Base-by-base conservation (phyloP, 2,329 filamentous ascomycete genomes). In the Fusarium globosum region DNA sequence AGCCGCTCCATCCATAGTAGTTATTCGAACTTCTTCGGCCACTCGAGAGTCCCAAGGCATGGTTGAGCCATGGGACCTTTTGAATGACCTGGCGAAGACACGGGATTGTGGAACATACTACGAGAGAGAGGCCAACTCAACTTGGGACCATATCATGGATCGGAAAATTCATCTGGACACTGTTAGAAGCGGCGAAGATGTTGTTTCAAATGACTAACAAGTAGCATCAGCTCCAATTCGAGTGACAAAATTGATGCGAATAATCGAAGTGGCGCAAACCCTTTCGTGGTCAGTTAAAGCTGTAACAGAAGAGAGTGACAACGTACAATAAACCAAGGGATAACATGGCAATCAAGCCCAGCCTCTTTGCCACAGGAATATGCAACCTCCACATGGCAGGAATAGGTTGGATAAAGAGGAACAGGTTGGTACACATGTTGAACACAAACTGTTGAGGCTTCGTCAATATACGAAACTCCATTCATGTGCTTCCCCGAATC, bases 351-450 rank as follows among this genome's bases (percentile, higher is more conserved):
- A 78, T 75, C 33, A 80, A 64, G 10, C 77, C 79, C 28, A 79
- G 62, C 26, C 78, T 68, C 71, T 80, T 79, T 14, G 69, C 75
- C 16, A 75, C n/a, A 11, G 78, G 81, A 15, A 83, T 72, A 35
- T 82, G 79, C 39, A 84, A 68, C 38, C 78, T 80, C 69, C 79
- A 79, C 68, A 83, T 79, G n/a, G 80, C 76, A 2, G 82, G 82
- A 20, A 84, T 81, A 7, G 82, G 82, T 45, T 83, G 79, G 21
- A 81, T 70, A 61, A 83, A 82, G 13, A 84, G 71, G 33, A 81
- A 72, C 51, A 84, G 72, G 57, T 83, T 81, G 41, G 81, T 83
- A 16, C 75, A 68, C 39, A 84, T 72, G 69, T 83, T 83, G 71
- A 83, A 79, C 35, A 76, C 79, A 42, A 78, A 79, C 77, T 79